Evolutionary conservation across 2,329 filamentous ascomycete species (phyloP).

Genomic region (Monilinia polystroma): DNA sequence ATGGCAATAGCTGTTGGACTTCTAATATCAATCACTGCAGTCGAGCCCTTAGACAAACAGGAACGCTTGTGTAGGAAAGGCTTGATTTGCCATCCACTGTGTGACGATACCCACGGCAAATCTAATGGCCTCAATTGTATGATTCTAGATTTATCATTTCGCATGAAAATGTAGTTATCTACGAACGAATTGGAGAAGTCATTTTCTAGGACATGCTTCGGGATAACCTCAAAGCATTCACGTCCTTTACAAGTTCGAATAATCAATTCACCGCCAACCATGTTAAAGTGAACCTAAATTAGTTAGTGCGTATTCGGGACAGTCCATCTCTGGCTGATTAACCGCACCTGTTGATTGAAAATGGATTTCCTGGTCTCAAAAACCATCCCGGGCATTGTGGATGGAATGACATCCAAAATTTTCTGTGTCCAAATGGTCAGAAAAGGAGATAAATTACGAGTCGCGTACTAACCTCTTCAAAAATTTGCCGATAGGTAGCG

Average conservation of each 20-base stretch:
- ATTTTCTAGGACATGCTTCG: slow-evolving; percentile 11
- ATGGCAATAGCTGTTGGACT: slow-evolving; percentile 42
- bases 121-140: slow-evolving; percentile 32
- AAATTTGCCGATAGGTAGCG: slow-evolving; percentile 27
- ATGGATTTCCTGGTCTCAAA: slow-evolving; percentile 39
- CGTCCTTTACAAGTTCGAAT: slow-evolving; percentile 30
- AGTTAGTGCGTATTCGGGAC: not conserved
- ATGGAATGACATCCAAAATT: slow-evolving; percentile 34
- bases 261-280: slow-evolving; percentile 37
- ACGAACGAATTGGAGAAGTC: slow-evolving; percentile 28
- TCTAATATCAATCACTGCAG: slow-evolving; percentile 40
- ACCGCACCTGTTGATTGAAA: slow-evolving; percentile 34
- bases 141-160: slow-evolving; percentile 1
- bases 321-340: not conserved
- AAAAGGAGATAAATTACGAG: not conserved
- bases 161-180: slow-evolving; percentile 28
- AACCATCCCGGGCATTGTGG: slow-evolving; percentile 41
- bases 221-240: slow-evolving; percentile 28
- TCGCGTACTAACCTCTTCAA: slow-evolving; percentile 26
- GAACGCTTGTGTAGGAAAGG: not conserved
- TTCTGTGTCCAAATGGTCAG: slow-evolving; percentile 25
- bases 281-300: slow-evolving; percentile 40
- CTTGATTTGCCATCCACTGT: slow-evolving; percentile 36
- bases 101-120: slow-evolving; percentile 37
- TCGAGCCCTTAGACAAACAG: slow-evolving; percentile 29